Conservation (phyloP, 139 green algal species). For the Micractinium sp. region DNA sequence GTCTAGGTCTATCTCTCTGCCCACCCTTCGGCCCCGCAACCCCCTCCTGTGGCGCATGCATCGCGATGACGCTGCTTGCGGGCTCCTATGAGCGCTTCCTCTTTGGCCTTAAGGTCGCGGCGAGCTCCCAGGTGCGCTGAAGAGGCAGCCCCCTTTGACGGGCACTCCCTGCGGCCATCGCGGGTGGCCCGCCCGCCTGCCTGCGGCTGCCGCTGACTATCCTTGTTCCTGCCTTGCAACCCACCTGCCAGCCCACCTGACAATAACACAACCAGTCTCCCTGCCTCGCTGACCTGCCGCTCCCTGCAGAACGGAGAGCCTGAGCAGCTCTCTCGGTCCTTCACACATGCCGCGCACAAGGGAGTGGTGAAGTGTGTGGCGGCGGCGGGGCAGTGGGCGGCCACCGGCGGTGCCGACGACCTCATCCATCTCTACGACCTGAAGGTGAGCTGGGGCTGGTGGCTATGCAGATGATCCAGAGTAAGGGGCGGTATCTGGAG, state of each 20-base stretch:
- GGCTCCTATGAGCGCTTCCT: slow-evolving; percentile 89
- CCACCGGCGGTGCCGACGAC: slow-evolving; percentile 81
- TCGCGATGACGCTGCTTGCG: slow-evolving; percentile 63
- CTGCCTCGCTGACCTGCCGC: neutral
- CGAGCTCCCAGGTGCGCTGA: too few species aligned
- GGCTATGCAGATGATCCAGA: neutral
- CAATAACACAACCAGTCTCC: neutral
- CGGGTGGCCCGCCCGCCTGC: neutral
- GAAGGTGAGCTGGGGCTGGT: slow-evolving; percentile 45
- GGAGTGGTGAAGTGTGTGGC: slow-evolving; percentile 80
- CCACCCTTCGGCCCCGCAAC: too few species aligned
- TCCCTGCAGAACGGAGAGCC: neutral
- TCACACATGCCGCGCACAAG: slow-evolving; percentile 71
- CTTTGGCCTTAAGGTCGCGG: slow-evolving; percentile 55
- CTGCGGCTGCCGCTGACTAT: neutral
- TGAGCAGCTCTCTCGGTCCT: slow-evolving; percentile 45
- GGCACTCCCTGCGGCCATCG: neutral
- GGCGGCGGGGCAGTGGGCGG: slow-evolving; percentile 63
- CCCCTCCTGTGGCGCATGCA: neutral
- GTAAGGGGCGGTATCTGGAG: neutral
- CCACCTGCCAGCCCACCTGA: neutral
- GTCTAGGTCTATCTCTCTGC: too few species aligned
- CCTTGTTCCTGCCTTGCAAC: neutral
- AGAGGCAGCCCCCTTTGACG: too few species aligned
- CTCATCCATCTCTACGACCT: slow-evolving; percentile 83